Evolutionary conservation across 2,329 filamentous ascomycete genomes (phyloP).

Genomic region (Aspergillus fumigatiaffinis): DNA sequence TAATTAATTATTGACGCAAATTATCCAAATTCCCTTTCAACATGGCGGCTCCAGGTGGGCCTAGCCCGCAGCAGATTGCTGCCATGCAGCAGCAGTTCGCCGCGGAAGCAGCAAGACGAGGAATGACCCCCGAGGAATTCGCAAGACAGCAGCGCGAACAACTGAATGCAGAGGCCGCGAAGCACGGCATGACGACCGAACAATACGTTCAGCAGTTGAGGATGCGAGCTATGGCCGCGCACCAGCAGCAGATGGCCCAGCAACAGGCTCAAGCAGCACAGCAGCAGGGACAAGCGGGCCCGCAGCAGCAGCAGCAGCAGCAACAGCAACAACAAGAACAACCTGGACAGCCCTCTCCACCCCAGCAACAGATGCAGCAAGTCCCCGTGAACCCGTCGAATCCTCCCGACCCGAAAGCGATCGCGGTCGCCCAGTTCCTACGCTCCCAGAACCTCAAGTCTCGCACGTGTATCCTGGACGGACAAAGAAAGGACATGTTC

Average conservation of each 20-base stretch:
- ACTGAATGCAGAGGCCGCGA: slow-evolving; percentile 45
- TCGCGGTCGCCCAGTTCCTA: slow-evolving; percentile 87
- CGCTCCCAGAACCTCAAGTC: slow-evolving; percentile 79
- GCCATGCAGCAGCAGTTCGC: slow-evolving; percentile 79
- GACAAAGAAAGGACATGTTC: slow-evolving; percentile 98
- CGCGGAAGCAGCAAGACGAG: slow-evolving; percentile 75
- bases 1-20: background rate
- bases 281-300: slow-evolving; percentile 35
- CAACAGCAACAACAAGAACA: slow-evolving; percentile 34
- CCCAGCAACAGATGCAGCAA: slow-evolving; percentile 36
- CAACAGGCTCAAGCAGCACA: slow-evolving; percentile 30
- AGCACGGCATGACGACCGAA: slow-evolving; percentile 51
- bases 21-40: slow-evolving; percentile 4
- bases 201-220: slow-evolving; percentile 45
- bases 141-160: slow-evolving; percentile 57
- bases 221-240: slow-evolving; percentile 46
- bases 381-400: slow-evolving; percentile 45
- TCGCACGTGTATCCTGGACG: slow-evolving; percentile 87
- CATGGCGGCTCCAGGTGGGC: slow-evolving; percentile 44
- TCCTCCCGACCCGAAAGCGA: slow-evolving; percentile 80
- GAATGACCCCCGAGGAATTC: slow-evolving; percentile 82
- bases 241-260: slow-evolving; percentile 34
- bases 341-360: slow-evolving; percentile 15
- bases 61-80: slow-evolving; percentile 78
- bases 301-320: slow-evolving; percentile 30